Conservation (phyloP, 2,329 filamentous ascomycete species). For the Apiospora koreana region DNA sequence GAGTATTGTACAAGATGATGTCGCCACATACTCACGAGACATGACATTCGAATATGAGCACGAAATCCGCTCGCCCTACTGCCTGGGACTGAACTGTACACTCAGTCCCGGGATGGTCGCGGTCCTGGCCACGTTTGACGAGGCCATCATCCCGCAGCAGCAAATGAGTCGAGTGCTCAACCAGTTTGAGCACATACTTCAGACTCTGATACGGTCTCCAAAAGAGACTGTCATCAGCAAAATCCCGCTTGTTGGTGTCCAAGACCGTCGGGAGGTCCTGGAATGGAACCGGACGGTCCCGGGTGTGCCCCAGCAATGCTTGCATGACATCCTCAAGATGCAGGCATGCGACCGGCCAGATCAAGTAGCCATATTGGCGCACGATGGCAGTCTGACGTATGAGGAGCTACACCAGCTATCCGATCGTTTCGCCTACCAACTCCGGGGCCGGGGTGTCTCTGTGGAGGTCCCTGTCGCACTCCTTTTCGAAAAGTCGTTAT, state of each 20-base stretch:
- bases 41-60: neutral
- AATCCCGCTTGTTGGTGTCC: slow-evolving; percentile 14
- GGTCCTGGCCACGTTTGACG: slow-evolving; percentile 11
- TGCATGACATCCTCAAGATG: slow-evolving; percentile 11
- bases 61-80: neutral
- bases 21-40: neutral
- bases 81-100: slow-evolving; percentile 6
- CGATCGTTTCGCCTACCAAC: neutral
- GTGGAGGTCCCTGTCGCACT: slow-evolving; percentile 27
- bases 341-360: neutral
- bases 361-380: slow-evolving; percentile 14
- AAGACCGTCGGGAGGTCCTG: slow-evolving; percentile 12
- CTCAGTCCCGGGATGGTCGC: slow-evolving; percentile 2
- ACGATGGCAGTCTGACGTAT: slow-evolving; percentile 33
- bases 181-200: slow-evolving; percentile 16
- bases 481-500: slow-evolving; percentile 37
- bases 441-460: neutral
- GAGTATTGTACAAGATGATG: slow-evolving; percentile 26
- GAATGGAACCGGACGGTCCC: slow-evolving; percentile 8
- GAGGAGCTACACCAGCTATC: slow-evolving; percentile 26
- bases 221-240: neutral
- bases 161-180: neutral
- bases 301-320: neutral
- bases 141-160: slow-evolving; percentile 1
- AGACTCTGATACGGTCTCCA: slow-evolving; percentile 12